Conservation (phyloP, 208 protist genomes). For the Sergeia podlipaevii region DNA sequence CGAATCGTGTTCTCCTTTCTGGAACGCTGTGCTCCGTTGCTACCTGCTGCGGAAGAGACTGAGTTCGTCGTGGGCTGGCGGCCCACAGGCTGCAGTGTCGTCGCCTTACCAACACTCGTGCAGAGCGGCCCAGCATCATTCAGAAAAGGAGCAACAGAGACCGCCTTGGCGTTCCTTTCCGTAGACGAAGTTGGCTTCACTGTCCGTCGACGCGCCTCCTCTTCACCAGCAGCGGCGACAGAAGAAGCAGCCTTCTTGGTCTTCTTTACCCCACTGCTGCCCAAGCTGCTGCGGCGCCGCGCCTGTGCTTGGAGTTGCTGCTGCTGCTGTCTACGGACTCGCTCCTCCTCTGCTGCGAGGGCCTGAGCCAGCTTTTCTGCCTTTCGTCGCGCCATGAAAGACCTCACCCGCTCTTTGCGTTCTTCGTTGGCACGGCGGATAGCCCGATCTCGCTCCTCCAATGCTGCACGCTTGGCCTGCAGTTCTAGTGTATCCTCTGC, state of each 20-base stretch:
- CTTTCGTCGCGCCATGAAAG: slow-evolving; percentile 54
- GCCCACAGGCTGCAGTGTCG: slow-evolving; percentile 4
- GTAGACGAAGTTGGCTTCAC: slow-evolving; percentile 18
- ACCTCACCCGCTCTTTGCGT: slow-evolving; percentile 54
- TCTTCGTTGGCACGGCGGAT: slow-evolving; percentile 50
- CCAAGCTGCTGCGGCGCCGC: background rate
- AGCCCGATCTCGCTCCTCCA: slow-evolving; percentile 6
- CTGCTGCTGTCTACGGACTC: slow-evolving; percentile 7
- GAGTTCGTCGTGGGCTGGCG: slow-evolving; percentile 1
- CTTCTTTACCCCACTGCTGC: background rate
- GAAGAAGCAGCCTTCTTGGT: background rate
- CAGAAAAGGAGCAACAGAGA: too few species aligned
- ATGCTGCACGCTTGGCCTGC: too few species aligned
- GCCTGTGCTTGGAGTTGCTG: slow-evolving; percentile 3
- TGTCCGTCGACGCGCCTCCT: slow-evolving; percentile 4
- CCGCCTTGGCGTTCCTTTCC: slow-evolving; percentile 2
- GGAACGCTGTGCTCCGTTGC: background rate
- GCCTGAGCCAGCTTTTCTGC: slow-evolving; percentile 32
- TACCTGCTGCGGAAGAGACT: background rate
- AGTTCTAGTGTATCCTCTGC: too few species aligned
- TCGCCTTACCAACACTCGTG: too few species aligned
- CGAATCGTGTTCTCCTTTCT: background rate
- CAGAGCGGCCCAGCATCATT: too few species aligned
- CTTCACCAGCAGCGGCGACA: background rate
- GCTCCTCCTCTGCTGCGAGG: slow-evolving; percentile 28